Evolutionary conservation across 2,329 filamentous ascomycete genomes (phyloP), one percentile per base, ranked within the genome.

Genomic region (Rhinocladiella mackenziei): DNA sequence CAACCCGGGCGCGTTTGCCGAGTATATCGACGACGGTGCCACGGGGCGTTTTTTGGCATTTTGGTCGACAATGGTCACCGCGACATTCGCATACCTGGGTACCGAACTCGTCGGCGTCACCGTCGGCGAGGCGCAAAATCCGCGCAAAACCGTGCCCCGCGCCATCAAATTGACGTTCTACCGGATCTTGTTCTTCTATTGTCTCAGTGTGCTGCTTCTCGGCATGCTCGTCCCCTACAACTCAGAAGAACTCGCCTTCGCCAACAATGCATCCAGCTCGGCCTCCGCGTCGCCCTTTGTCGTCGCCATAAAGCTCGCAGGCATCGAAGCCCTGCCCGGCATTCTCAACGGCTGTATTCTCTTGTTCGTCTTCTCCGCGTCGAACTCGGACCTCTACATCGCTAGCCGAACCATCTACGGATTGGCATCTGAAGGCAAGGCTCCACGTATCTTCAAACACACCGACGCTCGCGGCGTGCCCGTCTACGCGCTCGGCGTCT

Each of bases 141-240:
- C 86, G 1, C 80, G 84, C 60, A 79, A 78, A 63, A 85, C 81
- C 11, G 81, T 91, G 50, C 86, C 86, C 5, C 78, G 81, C 48
- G 85, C 84, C 40, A 89, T 89, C 71, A 84, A 81, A 62, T 74
- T 88, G 37, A 89, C 84, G 55, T 89, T 89, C 66, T 89, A 78
- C 70, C 85, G 86, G 45, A 89, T 91, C 62, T 66, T 87, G 54
- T 71, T 89, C 69, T 91, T 91, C 72, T 91, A 91, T 71, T 74
- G 81, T 57, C 65, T 87, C 46, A 81, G 77, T 15, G 83, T 89
- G 25, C 74, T 91, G 39, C 73, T 89, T 39, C 71, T 91, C 42
- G 85, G 85, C 59, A 86, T 87, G 75, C 73, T 84, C 39, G 82
- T 91, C 3, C 83, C 84, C 1, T 89, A 84, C 71, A 68, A 89